Base-by-base conservation (phyloP, 257 asterid species). In the Penstemon newberryi region DNA sequence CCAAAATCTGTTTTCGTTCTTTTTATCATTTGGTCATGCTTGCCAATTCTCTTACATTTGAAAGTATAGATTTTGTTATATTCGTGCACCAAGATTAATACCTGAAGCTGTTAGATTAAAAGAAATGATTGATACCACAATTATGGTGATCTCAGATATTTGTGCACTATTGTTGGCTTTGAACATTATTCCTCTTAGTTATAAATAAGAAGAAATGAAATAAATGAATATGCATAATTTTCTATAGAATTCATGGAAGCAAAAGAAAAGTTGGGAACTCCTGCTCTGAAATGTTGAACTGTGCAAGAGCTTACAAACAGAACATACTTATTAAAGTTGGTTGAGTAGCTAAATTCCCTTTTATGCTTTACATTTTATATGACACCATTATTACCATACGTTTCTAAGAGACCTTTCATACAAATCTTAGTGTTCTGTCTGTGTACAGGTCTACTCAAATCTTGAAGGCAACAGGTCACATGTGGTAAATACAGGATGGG, bases 401-500 rank as follows among this genome's bases (percentile, higher is more conserved):
- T 25, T 25, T 25, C 2, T 41, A 4, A 33, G n/a, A 41, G 37
- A 68, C 61, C 33, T 47, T 38, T 63, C 66, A 33, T 56, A 52
- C 61, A 69, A 19, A 42, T 25, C 77, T 56, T 71, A 57, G 40
- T 71, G 63, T 33, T 65, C 75, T 50, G 37, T 65, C 54, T 60
- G 49, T 77, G 40, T 72, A 25, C 33, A 94, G 99, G 97, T 91
- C 39, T 94, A 94, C 61, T 68, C 97, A 56, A 86, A 89, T 82
- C 78, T 91, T 53, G 95, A 91, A 78, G 96, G 95, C 70, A 81
- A 81, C 79, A 86, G 82, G 84, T 79, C 95, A 65, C 96, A 94
- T 76, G 84, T 91, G 65, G 99, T 89, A 60, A 89, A 91, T 77
- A 91, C 99, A 12, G 86, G 85, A 65, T 94, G 99, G 99, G 95